phyloP scores from a whole-genome alignment of 805 yeast genomes.

The Candida insectorum region DNA sequence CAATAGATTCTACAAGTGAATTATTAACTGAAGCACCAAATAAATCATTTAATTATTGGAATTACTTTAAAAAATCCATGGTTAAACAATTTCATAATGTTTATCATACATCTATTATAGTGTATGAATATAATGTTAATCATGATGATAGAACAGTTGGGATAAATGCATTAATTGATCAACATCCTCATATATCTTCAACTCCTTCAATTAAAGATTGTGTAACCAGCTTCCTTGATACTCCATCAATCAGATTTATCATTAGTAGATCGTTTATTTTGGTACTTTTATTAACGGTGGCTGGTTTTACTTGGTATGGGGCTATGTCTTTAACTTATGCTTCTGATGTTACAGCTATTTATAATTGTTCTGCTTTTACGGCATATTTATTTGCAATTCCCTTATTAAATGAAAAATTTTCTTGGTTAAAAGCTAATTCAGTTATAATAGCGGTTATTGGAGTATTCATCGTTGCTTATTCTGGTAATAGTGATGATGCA shows the following conservation, averaged over 20 bases:
- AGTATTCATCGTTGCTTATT: conserved; percentile 74
- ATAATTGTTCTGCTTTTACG: conserved; percentile 85
- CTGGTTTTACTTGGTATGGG: conserved; percentile 83
- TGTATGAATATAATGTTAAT: conserved; percentile 40
- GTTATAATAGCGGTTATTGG: conserved; percentile 72
- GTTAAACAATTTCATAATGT: conserved; percentile 43
- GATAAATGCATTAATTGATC: conserved; percentile 31
- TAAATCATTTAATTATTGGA: conserved; percentile 12
- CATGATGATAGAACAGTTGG: conserved; percentile 29
- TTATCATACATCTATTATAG: conserved; percentile 40
- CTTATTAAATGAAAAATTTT: conserved; percentile 61
- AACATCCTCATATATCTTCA: conserved; percentile 33
- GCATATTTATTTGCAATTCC: conserved; percentile 84
- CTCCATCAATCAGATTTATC: conserved; percentile 51
- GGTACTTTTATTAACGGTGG: conserved; percentile 60
- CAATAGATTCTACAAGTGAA: conserved; percentile 8
- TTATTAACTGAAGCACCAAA: conserved; percentile 4
- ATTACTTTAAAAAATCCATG: conserved; percentile 33
- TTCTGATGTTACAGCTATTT: conserved; percentile 84
- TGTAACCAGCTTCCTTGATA: conserved; percentile 30
- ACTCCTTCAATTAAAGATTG: conserved; percentile 31
- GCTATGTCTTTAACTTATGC: conserved; percentile 81
- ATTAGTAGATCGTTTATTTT: conserved; percentile 40
- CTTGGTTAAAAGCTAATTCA: conserved; percentile 59
- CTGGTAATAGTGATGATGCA: conserved; percentile 35